These are phyloP conservation scores for Neurospora intermedia DNA, from an alignment of 495 filamentous ascomycete species.

Conservation along the genomic window DNA sequence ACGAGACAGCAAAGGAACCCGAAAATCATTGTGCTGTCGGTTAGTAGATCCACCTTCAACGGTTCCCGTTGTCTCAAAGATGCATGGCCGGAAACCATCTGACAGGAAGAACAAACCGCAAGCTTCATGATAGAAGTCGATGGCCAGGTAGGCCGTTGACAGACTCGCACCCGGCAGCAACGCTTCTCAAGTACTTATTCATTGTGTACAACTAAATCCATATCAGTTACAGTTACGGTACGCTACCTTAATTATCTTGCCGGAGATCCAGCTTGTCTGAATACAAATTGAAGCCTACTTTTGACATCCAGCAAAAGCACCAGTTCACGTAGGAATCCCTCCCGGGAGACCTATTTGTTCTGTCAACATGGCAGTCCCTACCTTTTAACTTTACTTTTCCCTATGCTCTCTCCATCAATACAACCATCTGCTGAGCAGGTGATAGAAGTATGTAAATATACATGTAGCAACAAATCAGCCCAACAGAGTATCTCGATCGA, in stretches of 20 bases:
- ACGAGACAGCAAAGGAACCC: background rate
- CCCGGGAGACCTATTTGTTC: background rate
- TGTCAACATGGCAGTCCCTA: background rate
- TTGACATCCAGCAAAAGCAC: background rate
- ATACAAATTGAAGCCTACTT: background rate
- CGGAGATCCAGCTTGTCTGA: background rate
- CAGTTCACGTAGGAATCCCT: background rate
- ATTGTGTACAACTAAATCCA: background rate
- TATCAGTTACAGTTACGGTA: background rate
- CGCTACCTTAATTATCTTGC: background rate
- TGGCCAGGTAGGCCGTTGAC: background rate
- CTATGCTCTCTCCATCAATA: background rate
- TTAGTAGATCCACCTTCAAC: background rate
- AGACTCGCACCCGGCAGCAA: background rate
- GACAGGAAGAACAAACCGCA: background rate
- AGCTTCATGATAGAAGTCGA: background rate
- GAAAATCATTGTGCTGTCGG: background rate
- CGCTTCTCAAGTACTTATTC: background rate
- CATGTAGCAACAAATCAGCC: background rate
- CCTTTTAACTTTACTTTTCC: background rate
- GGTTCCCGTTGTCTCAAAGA: background rate
- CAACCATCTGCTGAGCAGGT: background rate
- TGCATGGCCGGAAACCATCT: background rate
- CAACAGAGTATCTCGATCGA: background rate
- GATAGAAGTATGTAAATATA: background rate